These are phyloP conservation scores for Xylariaceae sp. DNA, from an alignment of 2,329 filamentous ascomycete genomes.

Conservation along the genomic window DNA sequence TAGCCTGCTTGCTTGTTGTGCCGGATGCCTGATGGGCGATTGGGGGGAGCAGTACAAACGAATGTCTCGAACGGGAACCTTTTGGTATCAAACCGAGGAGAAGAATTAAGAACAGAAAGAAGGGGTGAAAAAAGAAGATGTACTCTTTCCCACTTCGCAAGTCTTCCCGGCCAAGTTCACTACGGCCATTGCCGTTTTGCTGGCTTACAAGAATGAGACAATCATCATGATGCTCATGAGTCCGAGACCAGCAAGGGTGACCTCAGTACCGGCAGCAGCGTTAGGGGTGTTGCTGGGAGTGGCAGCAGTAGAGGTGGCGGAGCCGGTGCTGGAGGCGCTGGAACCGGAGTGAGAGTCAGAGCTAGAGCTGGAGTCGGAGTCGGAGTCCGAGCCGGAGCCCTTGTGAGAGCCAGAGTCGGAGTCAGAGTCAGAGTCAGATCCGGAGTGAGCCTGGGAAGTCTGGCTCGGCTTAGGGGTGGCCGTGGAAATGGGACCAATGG, in stretches of 20 bases:
- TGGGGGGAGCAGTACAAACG: too few relatives aligned
- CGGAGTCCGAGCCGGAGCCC: neutral
- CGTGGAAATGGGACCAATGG: conserved; percentile 27
- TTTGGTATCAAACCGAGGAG: neutral
- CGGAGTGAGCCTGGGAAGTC: conserved; percentile 18
- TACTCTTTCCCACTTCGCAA: too few relatives aligned
- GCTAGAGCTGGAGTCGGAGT: neutral
- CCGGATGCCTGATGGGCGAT: too few relatives aligned
- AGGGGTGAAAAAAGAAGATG: neutral
- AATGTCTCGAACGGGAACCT: too few relatives aligned
- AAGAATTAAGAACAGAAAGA: neutral
- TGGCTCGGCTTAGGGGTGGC: too few relatives aligned
- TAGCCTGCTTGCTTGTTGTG: too few relatives aligned
- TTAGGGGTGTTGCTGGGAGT: neutral
- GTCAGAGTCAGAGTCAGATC: neutral
- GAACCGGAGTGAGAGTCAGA: neutral
- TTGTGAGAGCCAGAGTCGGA: neutral
- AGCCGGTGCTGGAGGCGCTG: neutral
- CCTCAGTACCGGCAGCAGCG: conserved; percentile 19
- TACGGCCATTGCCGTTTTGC: neutral
- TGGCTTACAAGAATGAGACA: conserved; percentile 43
- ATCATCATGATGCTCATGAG: conserved; percentile 48
- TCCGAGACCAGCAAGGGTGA: conserved; percentile 46
- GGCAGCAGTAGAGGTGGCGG: neutral
- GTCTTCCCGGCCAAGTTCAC: too few relatives aligned